phyloP scores from a whole-genome alignment of 2,329 filamentous ascomycete species.

The Chaetomium strumarium region DNA sequence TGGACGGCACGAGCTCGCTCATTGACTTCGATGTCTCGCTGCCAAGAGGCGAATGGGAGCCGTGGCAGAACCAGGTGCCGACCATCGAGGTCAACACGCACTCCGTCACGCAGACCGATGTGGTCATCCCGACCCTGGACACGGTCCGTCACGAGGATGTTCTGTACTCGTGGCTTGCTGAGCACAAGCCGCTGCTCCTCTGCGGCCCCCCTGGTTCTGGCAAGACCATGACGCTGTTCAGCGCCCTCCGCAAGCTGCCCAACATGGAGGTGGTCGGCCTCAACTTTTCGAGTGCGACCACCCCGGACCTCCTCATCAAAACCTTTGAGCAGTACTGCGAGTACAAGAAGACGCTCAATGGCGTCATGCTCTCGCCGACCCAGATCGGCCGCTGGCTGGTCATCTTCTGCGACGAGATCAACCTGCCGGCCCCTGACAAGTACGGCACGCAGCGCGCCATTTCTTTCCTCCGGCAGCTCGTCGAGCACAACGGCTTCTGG shows the following conservation, averaged over 20 bases:
- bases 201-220: constrained; percentile 97
- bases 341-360: constrained; percentile 97
- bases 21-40: constrained; percentile 94
- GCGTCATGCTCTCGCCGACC: constrained; percentile 88
- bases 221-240: constrained; percentile 99
- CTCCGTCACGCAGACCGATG: constrained; percentile 94
- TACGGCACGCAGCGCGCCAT: constrained; percentile 97
- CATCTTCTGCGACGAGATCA: constrained; percentile 99
- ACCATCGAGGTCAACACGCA: constrained; percentile 96
- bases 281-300: constrained; percentile 98
- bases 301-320: constrained; percentile 95
- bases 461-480: constrained; percentile 91
- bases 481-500: constrained; percentile 99
- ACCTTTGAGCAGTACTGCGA: constrained; percentile 99
- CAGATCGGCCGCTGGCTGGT: constrained; percentile 98
- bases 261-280: constrained; percentile 99
- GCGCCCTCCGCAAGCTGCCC: constrained; percentile 88
- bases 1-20: constrained; percentile 73
- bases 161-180: constrained; percentile 98
- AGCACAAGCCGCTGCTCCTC: constrained; percentile 93
- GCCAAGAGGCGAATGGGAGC: constrained; percentile 80
- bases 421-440: constrained; percentile 92
- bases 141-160: constrained; percentile 97
- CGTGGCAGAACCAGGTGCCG: constrained; percentile 93
- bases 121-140: constrained; percentile 95